Base-by-base conservation (phyloP, 1,139 yeast species). In the Pichia sp. region DNA sequence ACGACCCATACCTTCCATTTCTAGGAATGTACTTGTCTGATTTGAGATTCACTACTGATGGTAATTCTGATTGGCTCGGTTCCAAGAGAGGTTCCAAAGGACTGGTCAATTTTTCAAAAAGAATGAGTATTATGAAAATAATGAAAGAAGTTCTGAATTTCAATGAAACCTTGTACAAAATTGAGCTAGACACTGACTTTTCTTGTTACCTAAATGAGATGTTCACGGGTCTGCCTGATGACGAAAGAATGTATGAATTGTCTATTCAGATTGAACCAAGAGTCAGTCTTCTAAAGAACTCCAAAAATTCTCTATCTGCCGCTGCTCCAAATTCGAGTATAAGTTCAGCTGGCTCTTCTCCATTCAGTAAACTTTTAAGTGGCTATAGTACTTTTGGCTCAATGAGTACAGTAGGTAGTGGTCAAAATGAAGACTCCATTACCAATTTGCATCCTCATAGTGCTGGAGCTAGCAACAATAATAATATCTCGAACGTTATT, bases 1-100 rank as follows among this genome's bases (percentile, higher is more conserved):
- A 75, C 6, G 86, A 81, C 55, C 92, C 98, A 4, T 88, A 96
- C 67, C 84, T 93, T 45, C 99, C 99, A 38, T 93, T 92, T 67
- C 84, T 92, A 64, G 99, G 98, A 29, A 95, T 92, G 41, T 89
- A 84, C 68, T 72, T 93, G 56, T 87, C 96, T 50, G 98, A 93
- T 70, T 76, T 93, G 67, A 88, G 97, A 10, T 93, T 93, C 68
- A 84, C 90, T 7, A 87, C 81, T 49, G 96, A 90, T 64, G 98
- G 98, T 46, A 93, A 92, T 65, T 83, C 96, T 0, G 97, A 90
- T 66, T 78, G 73, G 61, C 38, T 59, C 26, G 42, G 40, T 8
- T 29, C 51, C 1, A 45, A 49, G 29, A 47, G 23, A 3, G 57
- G 52, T 4, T n/a, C 29, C 4, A 49, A 51, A 15, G 53, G 53